A percentile compares a stretch with the other conserved stretches of the same genome.
Conservation (phyloP, 1,284 basidiomycete species). For the Austropuccinia psidii region DNA sequence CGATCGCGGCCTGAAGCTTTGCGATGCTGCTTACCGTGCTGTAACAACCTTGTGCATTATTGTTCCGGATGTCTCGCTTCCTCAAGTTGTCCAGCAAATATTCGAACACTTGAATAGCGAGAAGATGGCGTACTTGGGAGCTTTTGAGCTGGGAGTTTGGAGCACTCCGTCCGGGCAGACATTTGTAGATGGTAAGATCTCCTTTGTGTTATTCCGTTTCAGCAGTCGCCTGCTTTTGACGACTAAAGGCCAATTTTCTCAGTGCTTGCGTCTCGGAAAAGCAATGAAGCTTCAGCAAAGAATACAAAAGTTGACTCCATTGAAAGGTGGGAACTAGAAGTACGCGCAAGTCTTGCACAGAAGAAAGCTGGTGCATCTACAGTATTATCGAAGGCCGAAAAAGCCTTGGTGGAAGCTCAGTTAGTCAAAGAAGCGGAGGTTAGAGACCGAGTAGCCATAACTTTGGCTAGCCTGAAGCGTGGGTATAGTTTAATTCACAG, state of each 20-base stretch:
- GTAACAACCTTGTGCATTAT: conserved; percentile 71
- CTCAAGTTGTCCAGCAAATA: conserved; percentile 62
- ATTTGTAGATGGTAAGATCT: conserved; percentile 60
- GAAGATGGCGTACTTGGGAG: conserved; percentile 58
- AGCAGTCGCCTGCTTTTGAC: conserved; percentile 46
- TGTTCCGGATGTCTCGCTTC: conserved; percentile 60
- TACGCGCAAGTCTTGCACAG: conserved; percentile 70
- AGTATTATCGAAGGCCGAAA: conserved; percentile 71
- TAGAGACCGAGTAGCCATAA: conserved; percentile 56
- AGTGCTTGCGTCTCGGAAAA: conserved; percentile 27
- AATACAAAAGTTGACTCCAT: conserved; percentile 81
- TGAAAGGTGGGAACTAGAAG: conserved; percentile 84
- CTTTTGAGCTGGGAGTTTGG: conserved; percentile 74
- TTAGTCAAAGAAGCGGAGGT: conserved; percentile 66
- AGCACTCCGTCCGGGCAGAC: conserved; percentile 67
- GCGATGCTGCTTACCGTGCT: conserved; percentile 62
- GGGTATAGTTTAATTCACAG: conserved; percentile 56
- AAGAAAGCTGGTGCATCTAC: conserved; percentile 53
- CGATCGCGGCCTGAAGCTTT: not conserved
- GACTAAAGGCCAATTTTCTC: not conserved
- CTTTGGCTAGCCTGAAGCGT: conserved; percentile 58
- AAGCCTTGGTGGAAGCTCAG: conserved; percentile 68
- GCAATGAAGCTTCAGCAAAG: not conserved
- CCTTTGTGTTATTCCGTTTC: conserved; percentile 53
- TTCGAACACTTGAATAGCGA: conserved; percentile 58